Evolutionary conservation across 2,329 filamentous ascomycete genomes (phyloP).

Genomic region (Fusarium udum): DNA sequence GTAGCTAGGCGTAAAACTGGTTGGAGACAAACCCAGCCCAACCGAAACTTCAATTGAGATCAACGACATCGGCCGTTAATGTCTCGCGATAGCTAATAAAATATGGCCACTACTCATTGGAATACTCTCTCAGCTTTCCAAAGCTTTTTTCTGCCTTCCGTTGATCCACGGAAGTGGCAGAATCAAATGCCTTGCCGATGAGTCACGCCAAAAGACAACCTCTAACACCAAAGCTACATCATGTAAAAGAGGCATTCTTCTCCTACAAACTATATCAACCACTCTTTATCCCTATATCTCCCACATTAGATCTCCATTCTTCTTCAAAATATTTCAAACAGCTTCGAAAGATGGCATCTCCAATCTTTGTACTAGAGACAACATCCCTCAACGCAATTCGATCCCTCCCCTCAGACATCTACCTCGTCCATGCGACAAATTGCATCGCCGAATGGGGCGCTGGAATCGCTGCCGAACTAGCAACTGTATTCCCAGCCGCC

Average conservation of each 20-base stretch:
- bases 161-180: neutral
- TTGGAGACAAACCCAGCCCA: no score
- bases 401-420: conserved; percentile 20
- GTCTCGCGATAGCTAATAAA: rapidly evolving
- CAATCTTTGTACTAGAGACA: conserved; percentile 13
- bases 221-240: no score
- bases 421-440: conserved; percentile 47
- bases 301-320: rapidly evolving
- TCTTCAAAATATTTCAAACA: rapidly evolving
- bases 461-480: conserved; percentile 44
- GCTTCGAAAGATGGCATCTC: conserved; percentile 1
- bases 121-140: rapidly evolving
- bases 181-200: neutral
- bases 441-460: conserved; percentile 46
- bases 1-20: neutral
- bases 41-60: neutral
- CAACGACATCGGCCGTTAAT: rapidly evolving
- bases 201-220: neutral
- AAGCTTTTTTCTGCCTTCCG: neutral
- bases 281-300: rapidly evolving
- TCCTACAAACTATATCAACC: neutral
- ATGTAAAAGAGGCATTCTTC: neutral
- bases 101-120: rapidly evolving
- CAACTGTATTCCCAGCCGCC: conserved; percentile 39
- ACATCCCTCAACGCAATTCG: conserved; percentile 26